Evolutionary conservation across 225 moss, liverwort and hornwort species (phyloP).

Genomic region (Ulota crispa): DNA sequence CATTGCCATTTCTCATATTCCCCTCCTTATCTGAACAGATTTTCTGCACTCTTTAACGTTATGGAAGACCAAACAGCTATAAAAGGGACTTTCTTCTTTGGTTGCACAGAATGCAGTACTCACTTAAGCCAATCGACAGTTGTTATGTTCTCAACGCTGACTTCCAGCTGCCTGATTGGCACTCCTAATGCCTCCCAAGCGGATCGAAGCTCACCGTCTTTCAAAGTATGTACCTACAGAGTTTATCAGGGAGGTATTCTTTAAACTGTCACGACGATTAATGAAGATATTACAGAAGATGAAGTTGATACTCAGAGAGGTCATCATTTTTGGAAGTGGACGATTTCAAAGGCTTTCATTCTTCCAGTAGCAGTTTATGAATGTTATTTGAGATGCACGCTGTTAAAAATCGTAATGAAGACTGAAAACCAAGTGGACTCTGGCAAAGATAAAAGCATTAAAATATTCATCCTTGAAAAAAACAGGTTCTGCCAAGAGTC

Average conservation of each 20-base stretch:
- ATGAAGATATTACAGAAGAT: background rate
- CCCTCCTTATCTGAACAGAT: background rate
- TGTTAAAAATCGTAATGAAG: background rate
- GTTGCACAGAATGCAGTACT: slow-evolving; percentile 19
- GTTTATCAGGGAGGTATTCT: slow-evolving; percentile 1
- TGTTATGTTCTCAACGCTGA: slow-evolving; percentile 35
- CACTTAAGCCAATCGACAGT: slow-evolving; percentile 64
- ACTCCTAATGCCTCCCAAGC: slow-evolving; percentile 52
- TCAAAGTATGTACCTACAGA: slow-evolving; percentile 45
- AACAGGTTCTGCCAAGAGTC: background rate
- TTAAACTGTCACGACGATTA: slow-evolving; percentile 8
- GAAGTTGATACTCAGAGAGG: background rate
- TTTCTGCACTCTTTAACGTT: background rate
- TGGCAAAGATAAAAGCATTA: background rate
- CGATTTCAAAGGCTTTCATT: background rate
- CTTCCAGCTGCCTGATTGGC: slow-evolving; percentile 39
- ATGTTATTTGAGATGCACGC: slow-evolving; percentile 9
- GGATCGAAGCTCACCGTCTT: slow-evolving; percentile 53
- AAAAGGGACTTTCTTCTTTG: background rate
- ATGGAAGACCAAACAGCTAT: slow-evolving; percentile 1
- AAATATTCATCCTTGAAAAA: background rate
- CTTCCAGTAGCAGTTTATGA: slow-evolving; percentile 4
- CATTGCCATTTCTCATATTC: background rate
- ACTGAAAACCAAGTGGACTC: background rate
- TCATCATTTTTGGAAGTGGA: background rate